These are phyloP conservation scores for Ophiostoma perfectum DNA, from an alignment of 2,329 filamentous ascomycete species.

Conservation along the genomic window DNA sequence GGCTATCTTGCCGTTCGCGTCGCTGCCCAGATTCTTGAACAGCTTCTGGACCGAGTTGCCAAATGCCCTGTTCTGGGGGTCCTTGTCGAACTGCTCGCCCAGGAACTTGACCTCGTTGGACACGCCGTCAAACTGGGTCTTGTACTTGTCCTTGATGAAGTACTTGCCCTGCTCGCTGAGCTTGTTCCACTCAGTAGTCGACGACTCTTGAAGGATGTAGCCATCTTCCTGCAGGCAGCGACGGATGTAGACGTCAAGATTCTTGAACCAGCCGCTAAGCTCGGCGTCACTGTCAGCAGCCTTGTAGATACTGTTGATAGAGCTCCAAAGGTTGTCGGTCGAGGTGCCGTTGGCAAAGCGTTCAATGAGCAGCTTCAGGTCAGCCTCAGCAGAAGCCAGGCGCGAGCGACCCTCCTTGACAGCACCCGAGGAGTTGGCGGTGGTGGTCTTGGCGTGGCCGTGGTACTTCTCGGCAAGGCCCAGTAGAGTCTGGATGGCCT, in stretches of 20 bases:
- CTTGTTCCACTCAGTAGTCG: slow-evolving; percentile 74
- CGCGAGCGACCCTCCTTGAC: slow-evolving; percentile 67
- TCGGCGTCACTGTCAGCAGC: slow-evolving; percentile 84
- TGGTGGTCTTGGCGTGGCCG: slow-evolving; percentile 62
- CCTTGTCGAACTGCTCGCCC: slow-evolving; percentile 80
- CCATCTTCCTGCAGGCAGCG: slow-evolving; percentile 83
- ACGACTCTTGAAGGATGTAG: slow-evolving; percentile 77
- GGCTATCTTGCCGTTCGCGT: slow-evolving; percentile 71
- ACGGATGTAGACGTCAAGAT: slow-evolving; percentile 70
- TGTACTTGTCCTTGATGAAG: slow-evolving; percentile 84
- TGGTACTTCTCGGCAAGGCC: slow-evolving; percentile 79
- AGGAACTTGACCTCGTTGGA: slow-evolving; percentile 88
- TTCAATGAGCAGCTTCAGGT: slow-evolving; percentile 83
- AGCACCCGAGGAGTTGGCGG: slow-evolving; percentile 59
- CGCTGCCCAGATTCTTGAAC: slow-evolving; percentile 81
- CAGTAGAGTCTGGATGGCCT: slow-evolving; percentile 84
- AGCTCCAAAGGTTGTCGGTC: slow-evolving; percentile 74
- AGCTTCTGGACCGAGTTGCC: slow-evolving; percentile 70
- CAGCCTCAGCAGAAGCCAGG: slow-evolving; percentile 66
- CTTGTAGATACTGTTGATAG: slow-evolving; percentile 77
- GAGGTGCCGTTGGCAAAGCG: slow-evolving; percentile 95
- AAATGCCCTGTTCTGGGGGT: slow-evolving; percentile 80
- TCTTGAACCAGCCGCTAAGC: slow-evolving; percentile 83
- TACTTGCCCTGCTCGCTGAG: slow-evolving; percentile 82
- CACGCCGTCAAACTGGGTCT: slow-evolving; percentile 75